Evolutionary conservation across 1,284 basidiomycete species (phyloP).

Genomic region (Malassezia brasiliensis): DNA sequence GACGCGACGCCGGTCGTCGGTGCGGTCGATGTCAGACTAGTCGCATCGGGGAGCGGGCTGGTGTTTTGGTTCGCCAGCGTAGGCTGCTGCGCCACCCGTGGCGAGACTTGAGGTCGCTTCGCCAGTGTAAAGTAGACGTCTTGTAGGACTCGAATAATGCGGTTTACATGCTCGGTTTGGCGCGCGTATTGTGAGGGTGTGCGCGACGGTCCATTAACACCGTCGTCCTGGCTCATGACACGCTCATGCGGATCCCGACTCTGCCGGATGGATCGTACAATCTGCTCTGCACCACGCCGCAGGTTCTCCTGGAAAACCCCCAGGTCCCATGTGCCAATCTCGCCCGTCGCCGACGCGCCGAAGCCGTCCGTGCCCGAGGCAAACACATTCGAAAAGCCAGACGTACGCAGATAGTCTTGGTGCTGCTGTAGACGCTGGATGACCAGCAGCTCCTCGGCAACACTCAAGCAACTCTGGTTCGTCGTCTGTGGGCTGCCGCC

Average conservation of each 20-base stretch:
- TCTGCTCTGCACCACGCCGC: constrained; percentile 15
- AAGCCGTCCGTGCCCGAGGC: constrained; percentile 14
- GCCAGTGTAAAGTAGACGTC: constrained; percentile 9
- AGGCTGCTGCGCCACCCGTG: neutral
- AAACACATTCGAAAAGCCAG: constrained; percentile 6
- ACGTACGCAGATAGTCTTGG: constrained; percentile 4
- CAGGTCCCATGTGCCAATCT: constrained; percentile 11
- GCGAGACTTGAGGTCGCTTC: neutral
- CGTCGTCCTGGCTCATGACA: neutral
- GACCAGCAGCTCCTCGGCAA: constrained; percentile 8
- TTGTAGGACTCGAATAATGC: constrained; percentile 8
- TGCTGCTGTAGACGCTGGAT: constrained; percentile 15
- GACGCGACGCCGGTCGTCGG: neutral
- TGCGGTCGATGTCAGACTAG: neutral
- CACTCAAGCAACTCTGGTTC: neutral
- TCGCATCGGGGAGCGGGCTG: neutral
- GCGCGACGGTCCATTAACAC: neutral
- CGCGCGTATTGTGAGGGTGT: constrained; percentile 7
- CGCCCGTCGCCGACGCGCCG: neutral
- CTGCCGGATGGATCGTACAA: constrained; percentile 6
- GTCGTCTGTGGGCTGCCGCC: neutral
- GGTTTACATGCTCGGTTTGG: constrained; percentile 10
- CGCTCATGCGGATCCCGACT: neutral
- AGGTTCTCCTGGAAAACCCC: constrained; percentile 13
- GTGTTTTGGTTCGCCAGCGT: neutral